Conservation (phyloP, 2,329 filamentous ascomycete genomes). For the Falciphora oryzae region DNA sequence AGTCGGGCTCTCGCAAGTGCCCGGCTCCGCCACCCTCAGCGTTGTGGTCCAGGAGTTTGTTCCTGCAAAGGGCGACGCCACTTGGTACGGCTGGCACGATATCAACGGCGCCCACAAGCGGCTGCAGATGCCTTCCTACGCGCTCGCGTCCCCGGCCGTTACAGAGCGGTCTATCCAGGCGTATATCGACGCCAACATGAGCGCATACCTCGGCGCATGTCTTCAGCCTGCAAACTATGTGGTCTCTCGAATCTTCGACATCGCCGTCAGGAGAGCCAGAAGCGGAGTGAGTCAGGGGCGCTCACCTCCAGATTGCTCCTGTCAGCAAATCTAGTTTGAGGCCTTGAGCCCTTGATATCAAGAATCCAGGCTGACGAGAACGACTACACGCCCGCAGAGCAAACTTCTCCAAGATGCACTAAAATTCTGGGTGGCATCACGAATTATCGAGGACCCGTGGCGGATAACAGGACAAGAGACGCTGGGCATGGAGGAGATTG, state of each 20-base stretch:
- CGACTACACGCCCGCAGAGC: neutral
- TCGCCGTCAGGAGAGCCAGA: neutral
- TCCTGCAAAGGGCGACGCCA: neutral
- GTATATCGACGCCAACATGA: neutral
- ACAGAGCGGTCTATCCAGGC: neutral
- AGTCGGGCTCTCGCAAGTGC: neutral
- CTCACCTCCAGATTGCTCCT: neutral
- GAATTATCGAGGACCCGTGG: neutral
- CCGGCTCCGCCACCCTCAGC: neutral
- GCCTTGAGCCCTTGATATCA: too few relatives aligned
- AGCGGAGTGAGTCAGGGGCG: neutral
- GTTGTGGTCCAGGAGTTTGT: neutral
- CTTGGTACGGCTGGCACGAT: neutral
- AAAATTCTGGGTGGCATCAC: neutral
- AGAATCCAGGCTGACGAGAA: neutral
- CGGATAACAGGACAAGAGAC: neutral
- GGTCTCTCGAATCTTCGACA: neutral
- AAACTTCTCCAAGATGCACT: neutral
- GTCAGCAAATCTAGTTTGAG: neutral
- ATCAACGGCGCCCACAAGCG: neutral
- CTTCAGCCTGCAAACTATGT: neutral
- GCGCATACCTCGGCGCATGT: neutral
- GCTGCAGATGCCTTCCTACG: neutral
- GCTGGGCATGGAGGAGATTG: neutral
- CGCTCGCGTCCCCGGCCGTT: neutral